A percentile compares a stretch with the other conserved stretches of the same genome.
Evolutionary conservation across 2,329 filamentous ascomycete genomes (phyloP).

Genomic region (Didymella keratinophila): DNA sequence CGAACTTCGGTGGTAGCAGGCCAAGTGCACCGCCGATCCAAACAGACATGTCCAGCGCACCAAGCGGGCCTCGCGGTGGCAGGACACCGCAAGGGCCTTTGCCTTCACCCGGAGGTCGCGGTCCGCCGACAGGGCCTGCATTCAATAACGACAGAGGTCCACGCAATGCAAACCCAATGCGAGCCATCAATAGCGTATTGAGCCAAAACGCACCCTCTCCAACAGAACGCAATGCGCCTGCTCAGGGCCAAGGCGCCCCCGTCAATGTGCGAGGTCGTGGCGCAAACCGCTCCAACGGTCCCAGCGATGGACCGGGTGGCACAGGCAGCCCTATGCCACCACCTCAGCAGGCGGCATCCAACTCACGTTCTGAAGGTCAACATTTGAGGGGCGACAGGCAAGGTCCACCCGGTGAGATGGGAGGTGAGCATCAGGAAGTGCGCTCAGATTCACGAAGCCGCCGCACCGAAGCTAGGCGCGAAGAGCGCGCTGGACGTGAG

Average conservation of each 20-base stretch:
- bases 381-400: conserved; percentile 31
- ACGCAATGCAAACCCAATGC: conserved; percentile 32
- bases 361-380: conserved; percentile 33
- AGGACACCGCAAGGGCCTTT: conserved; percentile 36
- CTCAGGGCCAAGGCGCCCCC: conserved; percentile 28
- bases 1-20: conserved; percentile 12
- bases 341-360: conserved; percentile 38
- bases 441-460: conserved; percentile 41
- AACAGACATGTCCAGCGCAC: conserved; percentile 43
- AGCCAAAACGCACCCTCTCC: conserved; percentile 35
- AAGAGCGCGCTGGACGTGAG: conserved; percentile 39
- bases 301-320: conserved; percentile 25
- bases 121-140: conserved; percentile 47
- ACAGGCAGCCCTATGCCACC: conserved; percentile 34
- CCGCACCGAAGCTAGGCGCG: conserved; percentile 37
- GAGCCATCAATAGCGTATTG: conserved; percentile 44
- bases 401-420: conserved; percentile 29
- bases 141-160: conserved; percentile 36
- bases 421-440: conserved; percentile 35
- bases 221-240: conserved; percentile 29
- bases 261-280: conserved; percentile 44
- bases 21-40: conserved; percentile 32
- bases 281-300: conserved; percentile 37
- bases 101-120: conserved; percentile 40
- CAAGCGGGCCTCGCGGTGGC: conserved; percentile 47